phyloP scores from a whole-genome alignment of 1,284 basidiomycete species.

The Malassezia globosa region DNA sequence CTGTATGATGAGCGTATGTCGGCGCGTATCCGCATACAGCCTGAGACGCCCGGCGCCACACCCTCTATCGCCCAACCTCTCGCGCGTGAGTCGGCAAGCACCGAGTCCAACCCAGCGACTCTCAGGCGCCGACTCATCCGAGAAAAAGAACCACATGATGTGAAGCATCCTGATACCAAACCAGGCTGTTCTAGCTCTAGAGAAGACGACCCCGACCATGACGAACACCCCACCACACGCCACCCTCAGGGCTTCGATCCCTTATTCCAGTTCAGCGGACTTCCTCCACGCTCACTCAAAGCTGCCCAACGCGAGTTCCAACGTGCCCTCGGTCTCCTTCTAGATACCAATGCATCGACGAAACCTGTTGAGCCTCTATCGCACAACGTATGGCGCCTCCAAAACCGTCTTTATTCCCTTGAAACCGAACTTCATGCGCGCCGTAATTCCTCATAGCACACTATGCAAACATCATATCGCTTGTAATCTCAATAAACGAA shows the following conservation, averaged over 20 bases:
- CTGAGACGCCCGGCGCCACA: no score
- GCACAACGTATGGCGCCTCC: background rate
- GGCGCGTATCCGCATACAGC: constrained; percentile 2
- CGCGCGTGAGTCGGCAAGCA: background rate
- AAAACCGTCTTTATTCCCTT: constrained; percentile 1
- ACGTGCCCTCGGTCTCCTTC: background rate
- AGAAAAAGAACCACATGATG: no score
- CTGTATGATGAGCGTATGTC: constrained; percentile 25
- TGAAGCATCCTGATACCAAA: no score
- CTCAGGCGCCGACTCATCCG: background rate
- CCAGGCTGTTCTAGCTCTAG: no score
- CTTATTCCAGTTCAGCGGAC: constrained; percentile 23
- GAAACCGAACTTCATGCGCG: background rate
- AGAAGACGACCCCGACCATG: no score
- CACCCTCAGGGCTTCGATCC: constrained; percentile 9
- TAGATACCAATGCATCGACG: background rate
- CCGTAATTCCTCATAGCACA: background rate
- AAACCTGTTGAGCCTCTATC: background rate
- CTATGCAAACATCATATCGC: no score
- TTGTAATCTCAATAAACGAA: no score
- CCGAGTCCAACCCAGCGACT: background rate
- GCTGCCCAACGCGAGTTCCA: constrained; percentile 22
- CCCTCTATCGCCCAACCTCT: constrained; percentile 4
- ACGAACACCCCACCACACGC: no score
- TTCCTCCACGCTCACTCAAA: constrained; percentile 21